Percentiles rank a stretch among this genome's conserved stretches.
Conservation (phyloP, 306 rosid genomes). For the Gynostemma pentaphyllum region DNA sequence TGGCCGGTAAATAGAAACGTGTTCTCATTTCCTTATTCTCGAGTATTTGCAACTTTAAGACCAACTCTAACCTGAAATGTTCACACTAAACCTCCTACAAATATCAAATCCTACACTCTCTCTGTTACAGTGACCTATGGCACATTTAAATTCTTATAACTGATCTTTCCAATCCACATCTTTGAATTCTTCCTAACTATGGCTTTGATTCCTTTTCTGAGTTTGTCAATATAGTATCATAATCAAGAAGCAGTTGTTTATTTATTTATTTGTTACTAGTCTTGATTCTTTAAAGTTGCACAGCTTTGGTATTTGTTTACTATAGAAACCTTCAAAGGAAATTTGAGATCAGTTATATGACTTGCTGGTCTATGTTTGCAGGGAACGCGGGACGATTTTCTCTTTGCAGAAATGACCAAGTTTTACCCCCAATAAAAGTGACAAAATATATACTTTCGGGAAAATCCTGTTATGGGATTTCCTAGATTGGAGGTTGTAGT, state of each 20-base stretch:
- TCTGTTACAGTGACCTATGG: not conserved
- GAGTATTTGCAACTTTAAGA: not conserved
- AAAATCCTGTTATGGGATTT: not conserved
- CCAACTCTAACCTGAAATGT: not conserved
- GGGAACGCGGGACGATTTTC: not conserved
- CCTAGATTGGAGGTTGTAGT: not conserved
- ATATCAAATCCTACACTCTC: not conserved
- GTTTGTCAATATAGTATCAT: not conserved
- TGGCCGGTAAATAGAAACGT: not conserved
- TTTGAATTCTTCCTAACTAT: not conserved
- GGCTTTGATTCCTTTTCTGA: too few relatives aligned
- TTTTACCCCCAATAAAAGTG: not conserved
- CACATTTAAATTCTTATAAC: not conserved
- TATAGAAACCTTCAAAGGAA: not conserved
- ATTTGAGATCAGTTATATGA: not conserved
- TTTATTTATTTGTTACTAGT: not conserved
- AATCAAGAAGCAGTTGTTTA: not conserved
- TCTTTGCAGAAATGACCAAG: not conserved
- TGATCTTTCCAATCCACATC: not conserved
- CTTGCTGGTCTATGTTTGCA: not conserved
- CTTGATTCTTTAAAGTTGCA: not conserved
- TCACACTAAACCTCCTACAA: not conserved
- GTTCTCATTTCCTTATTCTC: not conserved
- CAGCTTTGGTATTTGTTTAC: not conserved
- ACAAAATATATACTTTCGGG: not conserved